Evolutionary conservation across 2,329 filamentous ascomycete genomes (phyloP).

Genomic region (Ophiostoma piceae): DNA sequence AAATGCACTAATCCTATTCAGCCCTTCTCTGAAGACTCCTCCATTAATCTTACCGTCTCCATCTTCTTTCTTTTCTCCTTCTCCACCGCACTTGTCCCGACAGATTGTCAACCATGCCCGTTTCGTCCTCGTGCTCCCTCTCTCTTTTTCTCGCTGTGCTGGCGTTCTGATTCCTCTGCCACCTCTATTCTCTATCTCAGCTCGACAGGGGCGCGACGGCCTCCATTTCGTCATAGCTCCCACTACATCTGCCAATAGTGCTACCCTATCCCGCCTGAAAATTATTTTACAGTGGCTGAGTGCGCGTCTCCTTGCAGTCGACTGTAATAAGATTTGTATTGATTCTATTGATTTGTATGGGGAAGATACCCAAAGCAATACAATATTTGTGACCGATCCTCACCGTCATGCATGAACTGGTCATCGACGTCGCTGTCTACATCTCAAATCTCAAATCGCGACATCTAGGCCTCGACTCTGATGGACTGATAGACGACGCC

Average conservation of each 20-base stretch:
- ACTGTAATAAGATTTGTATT: not conserved
- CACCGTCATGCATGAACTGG: not conserved
- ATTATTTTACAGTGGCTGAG: conserved; percentile 1
- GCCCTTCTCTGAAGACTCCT: not conserved
- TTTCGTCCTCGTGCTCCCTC: not conserved
- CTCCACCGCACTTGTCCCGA: conserved; percentile 9
- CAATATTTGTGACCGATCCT: not conserved
- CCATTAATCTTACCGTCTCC: conserved; percentile 6
- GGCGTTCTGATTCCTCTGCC: not conserved
- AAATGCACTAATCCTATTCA: not conserved
- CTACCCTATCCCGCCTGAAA: not conserved
- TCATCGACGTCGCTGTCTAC: not conserved
- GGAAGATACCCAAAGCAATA: not conserved
- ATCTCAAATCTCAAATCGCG: not conserved
- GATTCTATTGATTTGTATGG: not conserved
- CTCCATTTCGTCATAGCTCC: conserved; percentile 14
- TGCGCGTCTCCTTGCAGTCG: not conserved
- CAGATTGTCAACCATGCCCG: not conserved
- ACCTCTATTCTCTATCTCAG: conserved; percentile 7
- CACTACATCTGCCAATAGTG: not conserved
- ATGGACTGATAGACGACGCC: not conserved
- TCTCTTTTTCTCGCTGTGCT: not conserved
- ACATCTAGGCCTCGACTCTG: not conserved
- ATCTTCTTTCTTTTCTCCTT: not conserved
- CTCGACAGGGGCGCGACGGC: conserved; percentile 13